Percentiles rank a stretch among this genome's conserved stretches.
Conservation (phyloP, 2,329 filamentous ascomycete genomes). For the Xylaria sp. region DNA sequence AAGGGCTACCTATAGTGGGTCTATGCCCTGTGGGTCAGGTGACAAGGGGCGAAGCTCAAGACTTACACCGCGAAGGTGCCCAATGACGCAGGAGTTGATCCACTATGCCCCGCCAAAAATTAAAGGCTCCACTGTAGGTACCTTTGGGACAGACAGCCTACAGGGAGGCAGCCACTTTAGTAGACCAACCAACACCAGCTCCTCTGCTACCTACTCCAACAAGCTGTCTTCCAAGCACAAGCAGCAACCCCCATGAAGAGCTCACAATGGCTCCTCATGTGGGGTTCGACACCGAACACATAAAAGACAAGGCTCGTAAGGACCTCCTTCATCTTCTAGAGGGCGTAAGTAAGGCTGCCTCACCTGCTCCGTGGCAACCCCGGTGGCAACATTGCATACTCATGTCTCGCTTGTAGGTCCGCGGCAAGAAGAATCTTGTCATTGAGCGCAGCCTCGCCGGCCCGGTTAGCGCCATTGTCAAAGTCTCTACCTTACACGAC, state of each 20-base stretch:
- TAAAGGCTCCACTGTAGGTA: constrained; percentile 7
- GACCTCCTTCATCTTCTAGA: constrained; percentile 92
- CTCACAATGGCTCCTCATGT: constrained; percentile 75
- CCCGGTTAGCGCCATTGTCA: constrained; percentile 89
- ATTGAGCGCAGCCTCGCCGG: constrained; percentile 92
- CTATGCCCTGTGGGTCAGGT: too few relatives aligned
- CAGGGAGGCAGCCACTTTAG: background rate
- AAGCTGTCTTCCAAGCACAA: constrained; percentile 21
- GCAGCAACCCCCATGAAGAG: constrained; percentile 59
- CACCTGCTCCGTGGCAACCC: constrained; percentile 30
- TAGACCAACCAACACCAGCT: constrained; percentile 20
- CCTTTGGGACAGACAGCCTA: background rate
- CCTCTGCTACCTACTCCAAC: constrained; percentile 20
- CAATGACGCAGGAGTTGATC: constrained; percentile 33
- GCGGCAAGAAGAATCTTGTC: constrained; percentile 98
- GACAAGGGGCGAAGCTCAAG: too few relatives aligned
- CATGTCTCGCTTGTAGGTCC: constrained; percentile 70
- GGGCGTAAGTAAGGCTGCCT: constrained; percentile 76
- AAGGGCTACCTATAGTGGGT: too few relatives aligned
- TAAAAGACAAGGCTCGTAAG: constrained; percentile 84
- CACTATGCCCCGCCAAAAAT: constrained; percentile 22
- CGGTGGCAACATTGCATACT: constrained; percentile 35
- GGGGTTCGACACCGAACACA: constrained; percentile 78
- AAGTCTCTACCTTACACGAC: constrained; percentile 94
- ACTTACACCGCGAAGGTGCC: background rate